Evolutionary conservation across 345 rosid genomes (phyloP).

Genomic region (Cardamine chenopodiifolia): DNA sequence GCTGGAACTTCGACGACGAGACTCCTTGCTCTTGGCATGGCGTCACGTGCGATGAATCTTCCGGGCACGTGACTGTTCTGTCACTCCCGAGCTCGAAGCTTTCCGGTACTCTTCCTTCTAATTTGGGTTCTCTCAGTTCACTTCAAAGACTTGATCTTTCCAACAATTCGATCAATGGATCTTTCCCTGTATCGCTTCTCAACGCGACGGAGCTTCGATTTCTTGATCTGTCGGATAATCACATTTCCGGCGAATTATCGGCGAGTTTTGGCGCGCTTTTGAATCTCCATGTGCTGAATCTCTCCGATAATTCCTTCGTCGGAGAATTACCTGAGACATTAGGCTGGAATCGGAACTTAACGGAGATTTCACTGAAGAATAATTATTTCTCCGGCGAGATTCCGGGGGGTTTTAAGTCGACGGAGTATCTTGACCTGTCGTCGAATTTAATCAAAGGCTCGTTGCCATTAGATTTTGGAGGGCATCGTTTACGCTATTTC

Average conservation of each 20-base stretch:
- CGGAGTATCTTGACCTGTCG: constrained; percentile 71
- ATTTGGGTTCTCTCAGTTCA: constrained; percentile 56
- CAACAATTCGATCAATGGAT: constrained; percentile 78
- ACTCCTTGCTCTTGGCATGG: constrained; percentile 90
- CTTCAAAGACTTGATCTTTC: constrained; percentile 75
- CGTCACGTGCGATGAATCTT: constrained; percentile 46
- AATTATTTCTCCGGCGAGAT: constrained; percentile 65
- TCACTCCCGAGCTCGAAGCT: constrained; percentile 70
- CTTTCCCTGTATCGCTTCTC: constrained; percentile 66
- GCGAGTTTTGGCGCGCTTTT: constrained; percentile 48
- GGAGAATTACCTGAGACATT: constrained; percentile 62
- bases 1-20: constrained; percentile 63
- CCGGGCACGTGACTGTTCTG: constrained; percentile 58
- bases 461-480: constrained; percentile 72
- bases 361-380: constrained; percentile 56
- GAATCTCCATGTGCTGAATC: constrained; percentile 59
- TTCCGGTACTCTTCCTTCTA: constrained; percentile 70
- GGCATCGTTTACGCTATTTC: constrained; percentile 55
- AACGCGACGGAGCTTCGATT: constrained; percentile 57
- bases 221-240: constrained; percentile 77
- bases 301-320: constrained; percentile 72
- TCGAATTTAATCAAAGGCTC: constrained; percentile 76
- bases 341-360: constrained; percentile 48
- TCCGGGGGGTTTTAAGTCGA: constrained; percentile 55
- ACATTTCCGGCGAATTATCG: constrained; percentile 64